Conservation (phyloP, 2,329 filamentous ascomycete species). For the Colletotrichum brevisporum region DNA sequence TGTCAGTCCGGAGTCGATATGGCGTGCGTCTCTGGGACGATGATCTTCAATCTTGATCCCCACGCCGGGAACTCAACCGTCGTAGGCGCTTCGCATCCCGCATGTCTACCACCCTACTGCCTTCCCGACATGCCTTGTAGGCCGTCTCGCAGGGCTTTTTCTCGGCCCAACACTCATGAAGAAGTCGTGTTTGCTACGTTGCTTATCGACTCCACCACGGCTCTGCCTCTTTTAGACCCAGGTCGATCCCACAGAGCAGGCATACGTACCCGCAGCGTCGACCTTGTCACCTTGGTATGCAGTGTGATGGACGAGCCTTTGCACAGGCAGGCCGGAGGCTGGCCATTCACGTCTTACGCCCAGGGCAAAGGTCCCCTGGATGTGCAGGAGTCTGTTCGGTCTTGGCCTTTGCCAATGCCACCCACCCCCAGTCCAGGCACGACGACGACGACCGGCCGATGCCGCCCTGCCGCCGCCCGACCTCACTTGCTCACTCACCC, state of each 20-base stretch:
- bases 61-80: conserved; percentile 24
- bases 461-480: conserved; percentile 20
- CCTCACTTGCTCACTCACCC: conserved; percentile 3
- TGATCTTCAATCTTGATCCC: conserved; percentile 27
- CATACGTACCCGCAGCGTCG: conserved; percentile 4
- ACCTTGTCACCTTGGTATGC: conserved; percentile 19
- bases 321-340: conserved; percentile 3
- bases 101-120: conserved; percentile 31
- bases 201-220: conserved; percentile 17
- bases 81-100: conserved; percentile 38
- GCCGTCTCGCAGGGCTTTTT: background rate
- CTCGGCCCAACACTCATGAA: conserved; percentile 7
- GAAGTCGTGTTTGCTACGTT: conserved; percentile 21
- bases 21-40: conserved; percentile 16
- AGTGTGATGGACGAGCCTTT: conserved; percentile 21
- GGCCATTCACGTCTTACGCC: conserved; percentile 7
- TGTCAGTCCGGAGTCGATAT: conserved; percentile 14
- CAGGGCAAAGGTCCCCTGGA: conserved; percentile 24
- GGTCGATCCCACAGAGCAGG: conserved; percentile 18
- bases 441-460: conserved; percentile 28
- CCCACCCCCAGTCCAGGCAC: conserved; percentile 27
- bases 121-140: conserved; percentile 4
- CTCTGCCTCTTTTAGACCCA: conserved; percentile 8
- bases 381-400: conserved; percentile 20
- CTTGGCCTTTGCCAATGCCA: conserved; percentile 35